phyloP scores from a whole-genome alignment of 1,284 basidiomycete species.

The Sporisorium reilianum region DNA sequence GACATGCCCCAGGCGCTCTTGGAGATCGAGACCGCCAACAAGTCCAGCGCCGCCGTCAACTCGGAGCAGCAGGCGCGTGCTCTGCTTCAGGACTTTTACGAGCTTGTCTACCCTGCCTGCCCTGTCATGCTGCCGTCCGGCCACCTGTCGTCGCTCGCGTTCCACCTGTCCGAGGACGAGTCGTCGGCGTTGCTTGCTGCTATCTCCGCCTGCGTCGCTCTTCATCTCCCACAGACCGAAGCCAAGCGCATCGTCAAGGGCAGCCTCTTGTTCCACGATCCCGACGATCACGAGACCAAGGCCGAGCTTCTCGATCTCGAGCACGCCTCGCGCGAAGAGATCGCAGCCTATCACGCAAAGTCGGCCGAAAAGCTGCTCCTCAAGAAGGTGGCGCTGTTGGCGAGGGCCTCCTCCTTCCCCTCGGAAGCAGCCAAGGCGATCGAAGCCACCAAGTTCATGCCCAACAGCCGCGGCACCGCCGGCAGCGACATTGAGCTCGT shows the following conservation, averaged over 20 bases:
- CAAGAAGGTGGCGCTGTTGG: constrained; percentile 40
- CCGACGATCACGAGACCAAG: constrained; percentile 47
- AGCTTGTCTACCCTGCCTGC: constrained; percentile 59
- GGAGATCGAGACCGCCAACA: constrained; percentile 44
- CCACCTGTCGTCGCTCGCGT: constrained; percentile 60
- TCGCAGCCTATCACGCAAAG: constrained; percentile 57
- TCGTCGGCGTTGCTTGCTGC: constrained; percentile 60
- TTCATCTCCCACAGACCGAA: constrained; percentile 53
- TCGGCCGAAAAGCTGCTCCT: constrained; percentile 56
- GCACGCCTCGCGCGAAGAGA: constrained; percentile 50
- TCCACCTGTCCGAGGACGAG: constrained; percentile 60
- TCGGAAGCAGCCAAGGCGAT: constrained; percentile 30
- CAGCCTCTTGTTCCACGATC: constrained; percentile 39
- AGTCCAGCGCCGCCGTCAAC: constrained; percentile 48
- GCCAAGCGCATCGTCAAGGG: constrained; percentile 55
- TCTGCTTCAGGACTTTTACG: constrained; percentile 54
- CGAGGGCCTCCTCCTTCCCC: constrained; percentile 41
- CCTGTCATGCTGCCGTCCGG: constrained; percentile 59
- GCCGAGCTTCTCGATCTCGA: constrained; percentile 46
- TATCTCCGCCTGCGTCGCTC: constrained; percentile 53
- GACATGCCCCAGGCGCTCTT: constrained; percentile 40
- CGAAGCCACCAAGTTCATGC: constrained; percentile 25
- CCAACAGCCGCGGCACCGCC: constrained; percentile 25
- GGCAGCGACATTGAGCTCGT: constrained; percentile 51
- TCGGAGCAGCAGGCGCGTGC: constrained; percentile 53